A percentile compares a stretch with the other conserved stretches of the same genome.
phyloP scores from a whole-genome alignment of 768 basidiomycete genomes.

The Arthromyces matolae region DNA sequence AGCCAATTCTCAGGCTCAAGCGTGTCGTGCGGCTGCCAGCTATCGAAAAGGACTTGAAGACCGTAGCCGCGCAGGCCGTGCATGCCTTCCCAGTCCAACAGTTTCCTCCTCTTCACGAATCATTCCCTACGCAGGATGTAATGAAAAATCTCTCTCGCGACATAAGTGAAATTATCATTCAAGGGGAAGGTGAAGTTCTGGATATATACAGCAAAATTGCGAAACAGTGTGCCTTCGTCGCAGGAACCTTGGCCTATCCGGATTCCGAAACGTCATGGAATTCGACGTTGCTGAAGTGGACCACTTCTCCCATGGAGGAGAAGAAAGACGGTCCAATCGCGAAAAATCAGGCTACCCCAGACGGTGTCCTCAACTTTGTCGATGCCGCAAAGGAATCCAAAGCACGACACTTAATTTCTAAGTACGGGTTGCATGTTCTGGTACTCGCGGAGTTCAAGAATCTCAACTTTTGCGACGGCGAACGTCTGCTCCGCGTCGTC shows the following conservation, averaged over 20 bases:
- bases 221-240: slow-evolving; percentile 1
- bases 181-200: background rate
- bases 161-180: background rate
- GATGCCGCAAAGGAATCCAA: background rate
- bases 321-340: background rate
- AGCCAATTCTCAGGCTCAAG: slow-evolving; percentile 2
- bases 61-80: background rate
- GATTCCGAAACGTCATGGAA: slow-evolving; percentile 1
- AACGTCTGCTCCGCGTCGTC: background rate
- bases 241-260: slow-evolving; percentile 8
- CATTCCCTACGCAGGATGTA: no score
- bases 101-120: no score
- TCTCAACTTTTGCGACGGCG: slow-evolving; percentile 1
- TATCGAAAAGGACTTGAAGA: background rate
- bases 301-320: background rate
- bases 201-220: background rate
- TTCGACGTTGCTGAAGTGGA: background rate
- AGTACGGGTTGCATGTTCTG: slow-evolving; percentile 5
- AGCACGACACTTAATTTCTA: background rate
- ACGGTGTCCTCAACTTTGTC: slow-evolving; percentile 10
- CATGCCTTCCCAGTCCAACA: no score
- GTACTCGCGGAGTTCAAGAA: slow-evolving; percentile 19
- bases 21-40: background rate
- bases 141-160: background rate
- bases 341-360: slow-evolving; percentile 4